Evolutionary conservation across 2,329 filamentous ascomycete species (phyloP).

Genomic region (Macrophomina tecta): DNA sequence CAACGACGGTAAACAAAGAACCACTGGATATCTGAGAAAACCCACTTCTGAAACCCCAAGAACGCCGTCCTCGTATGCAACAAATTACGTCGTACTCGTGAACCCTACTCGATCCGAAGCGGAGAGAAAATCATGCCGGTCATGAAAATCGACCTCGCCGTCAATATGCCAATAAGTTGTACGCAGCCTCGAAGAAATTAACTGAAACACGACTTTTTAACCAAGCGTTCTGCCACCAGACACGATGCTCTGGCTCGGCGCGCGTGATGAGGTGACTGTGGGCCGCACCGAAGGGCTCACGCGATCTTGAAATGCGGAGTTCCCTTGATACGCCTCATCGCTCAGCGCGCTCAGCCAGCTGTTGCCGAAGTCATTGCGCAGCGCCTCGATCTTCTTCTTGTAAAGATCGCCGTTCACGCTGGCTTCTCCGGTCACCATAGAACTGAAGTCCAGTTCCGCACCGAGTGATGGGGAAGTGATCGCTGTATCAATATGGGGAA

Average conservation of each 20-base stretch:
- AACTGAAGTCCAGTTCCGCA: constrained; percentile 22
- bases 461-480: constrained; percentile 36
- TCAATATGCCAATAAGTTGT: constrained; percentile 4
- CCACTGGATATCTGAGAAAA: constrained; percentile 29
- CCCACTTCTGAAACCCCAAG: constrained; percentile 10
- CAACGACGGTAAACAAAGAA: constrained; percentile 23
- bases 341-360: constrained; percentile 86
- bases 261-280: constrained; percentile 36
- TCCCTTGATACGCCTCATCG: constrained; percentile 65
- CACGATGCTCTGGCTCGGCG: constrained; percentile 47
- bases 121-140: constrained; percentile 28
- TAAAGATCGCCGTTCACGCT: constrained; percentile 77
- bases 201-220: constrained; percentile 33
- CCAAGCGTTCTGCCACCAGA: constrained; percentile 47
- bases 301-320: constrained; percentile 17
- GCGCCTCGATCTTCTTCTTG: constrained; percentile 82
- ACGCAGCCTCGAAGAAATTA: constrained; percentile 13
- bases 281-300: constrained; percentile 40
- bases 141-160: constrained; percentile 19
- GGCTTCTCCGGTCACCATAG: constrained; percentile 57
- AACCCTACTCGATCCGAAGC: constrained; percentile 17
- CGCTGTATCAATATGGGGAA: constrained; percentile 32
- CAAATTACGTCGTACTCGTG: constrained; percentile 26
- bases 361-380: constrained; percentile 84
- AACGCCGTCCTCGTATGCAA: constrained; percentile 27